A percentile compares a stretch with the other conserved stretches of the same genome.
Evolutionary conservation across 768 basidiomycete genomes (phyloP).

Genomic region (Nevesoporus exiguus): DNA sequence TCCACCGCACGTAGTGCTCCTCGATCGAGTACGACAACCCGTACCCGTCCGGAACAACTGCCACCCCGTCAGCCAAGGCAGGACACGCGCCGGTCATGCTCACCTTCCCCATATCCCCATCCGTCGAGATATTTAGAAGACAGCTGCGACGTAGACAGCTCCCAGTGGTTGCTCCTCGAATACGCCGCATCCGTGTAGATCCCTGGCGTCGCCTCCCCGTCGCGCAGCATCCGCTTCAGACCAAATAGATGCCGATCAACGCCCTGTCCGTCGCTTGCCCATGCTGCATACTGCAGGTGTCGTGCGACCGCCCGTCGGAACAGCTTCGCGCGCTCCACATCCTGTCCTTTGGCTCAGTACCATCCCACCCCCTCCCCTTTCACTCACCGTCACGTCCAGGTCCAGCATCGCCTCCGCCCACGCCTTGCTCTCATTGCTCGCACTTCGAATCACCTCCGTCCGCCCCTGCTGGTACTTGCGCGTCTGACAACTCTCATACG

Average conservation of each 20-base stretch:
- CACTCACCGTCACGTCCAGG: slow-evolving; percentile 44
- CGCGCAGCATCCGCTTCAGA: slow-evolving; percentile 73
- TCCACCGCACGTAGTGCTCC: slow-evolving; percentile 83
- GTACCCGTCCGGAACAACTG: slow-evolving; percentile 89
- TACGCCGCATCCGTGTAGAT: slow-evolving; percentile 76
- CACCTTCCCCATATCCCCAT: slow-evolving; percentile 97
- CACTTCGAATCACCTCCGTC: slow-evolving; percentile 92
- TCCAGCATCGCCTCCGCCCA: slow-evolving; percentile 92
- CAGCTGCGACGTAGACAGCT: slow-evolving; percentile 87
- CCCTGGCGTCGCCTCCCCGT: slow-evolving; percentile 68
- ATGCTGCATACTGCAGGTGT: slow-evolving; percentile 82
- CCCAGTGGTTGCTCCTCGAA: slow-evolving; percentile 78
- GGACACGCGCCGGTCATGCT: background rate
- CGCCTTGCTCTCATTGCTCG: slow-evolving; percentile 75
- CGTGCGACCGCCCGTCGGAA: slow-evolving; percentile 76
- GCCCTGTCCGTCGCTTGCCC: slow-evolving; percentile 93
- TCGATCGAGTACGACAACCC: slow-evolving; percentile 90
- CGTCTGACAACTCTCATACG: slow-evolving; percentile 94
- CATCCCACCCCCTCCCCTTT: background rate
- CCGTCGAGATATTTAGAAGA: slow-evolving; percentile 80
- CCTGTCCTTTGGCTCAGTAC: slow-evolving; percentile 33
- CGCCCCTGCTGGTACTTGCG: slow-evolving; percentile 86
- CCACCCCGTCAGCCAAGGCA: slow-evolving; percentile 5
- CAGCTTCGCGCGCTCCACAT: slow-evolving; percentile 55
- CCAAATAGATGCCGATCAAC: slow-evolving; percentile 97